Percentiles rank a stretch among this genome's conserved stretches.
phyloP scores from a whole-genome alignment of 2,329 filamentous ascomycete genomes.

The Nigrospora sphaerica region DNA sequence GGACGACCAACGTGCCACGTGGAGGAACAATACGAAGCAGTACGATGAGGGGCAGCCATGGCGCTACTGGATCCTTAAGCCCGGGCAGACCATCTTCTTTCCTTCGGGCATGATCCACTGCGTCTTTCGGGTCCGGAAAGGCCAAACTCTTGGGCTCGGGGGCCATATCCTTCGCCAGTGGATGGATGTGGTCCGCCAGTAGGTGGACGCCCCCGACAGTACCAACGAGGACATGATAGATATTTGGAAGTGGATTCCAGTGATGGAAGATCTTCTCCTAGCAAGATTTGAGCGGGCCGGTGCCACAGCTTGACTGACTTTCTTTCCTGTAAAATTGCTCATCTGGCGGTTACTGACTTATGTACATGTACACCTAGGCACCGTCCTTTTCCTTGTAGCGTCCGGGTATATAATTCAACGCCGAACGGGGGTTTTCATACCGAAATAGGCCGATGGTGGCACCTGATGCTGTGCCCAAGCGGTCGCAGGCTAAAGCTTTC shows the following conservation, averaged over 20 bases:
- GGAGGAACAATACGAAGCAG: slow-evolving; percentile 10
- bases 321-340: too few species aligned
- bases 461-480: too few species aligned
- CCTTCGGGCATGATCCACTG: slow-evolving; percentile 25
- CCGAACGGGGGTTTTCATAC: too few species aligned
- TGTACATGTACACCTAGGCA: too few species aligned
- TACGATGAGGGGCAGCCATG: slow-evolving; percentile 19
- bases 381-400: too few species aligned
- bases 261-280: not conserved
- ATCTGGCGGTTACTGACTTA: too few species aligned
- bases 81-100: slow-evolving; percentile 26
- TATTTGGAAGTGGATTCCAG: slow-evolving; percentile 1
- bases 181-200: slow-evolving; percentile 17
- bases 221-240: slow-evolving; percentile 20
- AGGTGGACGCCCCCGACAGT: slow-evolving; percentile 18
- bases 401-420: too few species aligned
- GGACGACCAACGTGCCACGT: slow-evolving; percentile 13
- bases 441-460: too few species aligned
- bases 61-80: slow-evolving; percentile 23
- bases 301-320: too few species aligned
- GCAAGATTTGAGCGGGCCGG: not conserved
- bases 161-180: slow-evolving; percentile 25
- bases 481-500: too few species aligned
- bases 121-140: slow-evolving; percentile 19
- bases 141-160: slow-evolving; percentile 22